Percentiles rank a stretch among this genome's conserved stretches.
Conservation (phyloP, 257 asterid species). For the Primulina eburnea region DNA sequence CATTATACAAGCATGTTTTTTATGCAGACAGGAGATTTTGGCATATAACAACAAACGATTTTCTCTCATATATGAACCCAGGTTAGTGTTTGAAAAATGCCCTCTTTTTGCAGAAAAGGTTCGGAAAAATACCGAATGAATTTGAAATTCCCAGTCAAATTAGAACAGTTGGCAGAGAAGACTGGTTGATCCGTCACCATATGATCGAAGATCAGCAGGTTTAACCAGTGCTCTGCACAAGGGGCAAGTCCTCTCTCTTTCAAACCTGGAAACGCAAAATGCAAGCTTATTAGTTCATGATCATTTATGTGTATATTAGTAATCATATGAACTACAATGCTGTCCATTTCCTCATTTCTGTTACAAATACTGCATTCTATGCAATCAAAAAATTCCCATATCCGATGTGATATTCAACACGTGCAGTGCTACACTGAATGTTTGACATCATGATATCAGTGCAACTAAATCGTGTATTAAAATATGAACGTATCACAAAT, state of each 20-base stretch:
- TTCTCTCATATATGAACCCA: neutral
- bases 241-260: constrained; percentile 56
- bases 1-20: neutral
- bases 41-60: neutral
- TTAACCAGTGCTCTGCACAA: constrained; percentile 52
- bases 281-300: neutral
- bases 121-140: neutral
- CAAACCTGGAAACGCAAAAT: constrained; percentile 37
- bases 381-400: neutral
- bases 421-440: neutral
- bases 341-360: neutral
- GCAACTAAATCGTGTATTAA: neutral
- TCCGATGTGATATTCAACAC: neutral
- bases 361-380: neutral
- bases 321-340: neutral
- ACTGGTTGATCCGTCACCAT: constrained; percentile 52
- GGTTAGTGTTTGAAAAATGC: constrained; percentile 3
- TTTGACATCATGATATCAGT: neutral
- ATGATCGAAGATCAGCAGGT: constrained; percentile 49
- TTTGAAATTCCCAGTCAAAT: constrained; percentile 3
- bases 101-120: neutral
- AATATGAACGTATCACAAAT: neutral
- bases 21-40: neutral
- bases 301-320: too few relatives aligned
- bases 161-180: constrained; percentile 47